Conservation (phyloP, 1,139 yeast species). For the Schizosaccharomyces versatilis region DNA sequence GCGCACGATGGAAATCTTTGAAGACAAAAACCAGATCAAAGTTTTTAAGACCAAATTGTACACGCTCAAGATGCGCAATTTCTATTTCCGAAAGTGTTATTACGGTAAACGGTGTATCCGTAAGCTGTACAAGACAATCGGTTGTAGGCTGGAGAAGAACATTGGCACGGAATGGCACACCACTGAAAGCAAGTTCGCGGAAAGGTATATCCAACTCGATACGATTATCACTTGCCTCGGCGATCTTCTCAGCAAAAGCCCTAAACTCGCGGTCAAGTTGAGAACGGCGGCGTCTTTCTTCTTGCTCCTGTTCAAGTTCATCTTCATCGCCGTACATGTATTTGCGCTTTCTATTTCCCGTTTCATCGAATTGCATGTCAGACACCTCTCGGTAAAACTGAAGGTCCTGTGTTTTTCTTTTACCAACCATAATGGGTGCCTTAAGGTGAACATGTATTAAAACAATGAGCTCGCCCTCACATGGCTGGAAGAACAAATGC, state of each 20-base stretch:
- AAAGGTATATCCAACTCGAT: conserved; percentile 84
- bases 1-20: conserved; percentile 72
- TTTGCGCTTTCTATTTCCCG: conserved; percentile 76
- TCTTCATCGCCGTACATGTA: conserved; percentile 96
- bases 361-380: conserved; percentile 90
- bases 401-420: conserved; percentile 82
- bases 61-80: conserved; percentile 87
- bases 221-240: conserved; percentile 41
- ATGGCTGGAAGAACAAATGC: conserved; percentile 86
- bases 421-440: conserved; percentile 85
- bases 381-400: conserved; percentile 94
- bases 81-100: conserved; percentile 81
- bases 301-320: conserved; percentile 95
- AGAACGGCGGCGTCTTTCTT: conserved; percentile 81
- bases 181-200: conserved; percentile 88
- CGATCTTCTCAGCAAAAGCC: conserved; percentile 69
- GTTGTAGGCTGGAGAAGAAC: conserved; percentile 94
- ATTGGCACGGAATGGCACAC: conserved; percentile 89
- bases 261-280: conserved; percentile 81
- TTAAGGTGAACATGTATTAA: conserved; percentile 81
- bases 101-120: conserved; percentile 88
- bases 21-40: conserved; percentile 88
- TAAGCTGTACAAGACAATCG: conserved; percentile 79
- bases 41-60: conserved; percentile 87
- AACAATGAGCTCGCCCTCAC: conserved; percentile 83